These are phyloP conservation scores for Triticum turgidum DNA, from an alignment of 176 grass and related monocot genomes.

Conservation along the genomic window DNA sequence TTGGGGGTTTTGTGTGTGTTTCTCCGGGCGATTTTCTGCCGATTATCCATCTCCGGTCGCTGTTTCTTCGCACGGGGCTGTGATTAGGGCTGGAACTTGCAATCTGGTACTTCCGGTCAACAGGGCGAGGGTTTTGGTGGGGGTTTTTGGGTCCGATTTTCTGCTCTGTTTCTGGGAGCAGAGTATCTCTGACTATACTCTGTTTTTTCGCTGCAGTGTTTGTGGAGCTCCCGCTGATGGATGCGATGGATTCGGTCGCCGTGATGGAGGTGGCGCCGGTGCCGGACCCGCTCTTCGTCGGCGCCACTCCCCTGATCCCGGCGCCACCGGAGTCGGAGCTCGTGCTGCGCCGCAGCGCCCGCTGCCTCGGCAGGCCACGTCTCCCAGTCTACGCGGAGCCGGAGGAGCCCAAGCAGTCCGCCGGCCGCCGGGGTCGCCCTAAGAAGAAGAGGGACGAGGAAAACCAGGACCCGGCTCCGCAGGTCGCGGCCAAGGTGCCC, in stretches of 20 bases:
- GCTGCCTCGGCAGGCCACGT: slow-evolving; percentile 28
- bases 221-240: slow-evolving; percentile 1
- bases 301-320: not conserved
- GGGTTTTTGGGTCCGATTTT: not conserved
- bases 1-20: not conserved
- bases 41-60: not conserved
- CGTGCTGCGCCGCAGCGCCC: slow-evolving; percentile 41
- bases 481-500: not conserved
- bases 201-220: not conserved
- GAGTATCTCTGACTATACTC: not conserved
- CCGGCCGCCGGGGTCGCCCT: not conserved
- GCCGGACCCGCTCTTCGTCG: slow-evolving; percentile 16
- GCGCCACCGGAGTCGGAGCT: slow-evolving; percentile 19
- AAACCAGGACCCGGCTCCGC: not conserved
- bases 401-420: slow-evolving; percentile 26
- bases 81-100: not conserved
- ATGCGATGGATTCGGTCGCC: slow-evolving; percentile 12
- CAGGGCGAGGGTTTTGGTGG: not conserved
- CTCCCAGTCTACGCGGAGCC: slow-evolving; percentile 16
- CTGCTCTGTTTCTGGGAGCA: not conserved
- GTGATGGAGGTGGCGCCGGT: slow-evolving; percentile 38
- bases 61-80: not conserved
- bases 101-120: not conserved
- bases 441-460: slow-evolving; percentile 48
- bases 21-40: not conserved